A percentile compares a stretch with the other conserved stretches of the same genome.
Conservation (phyloP, 2,329 filamentous ascomycete genomes). For the Periconia macrospinosa region DNA sequence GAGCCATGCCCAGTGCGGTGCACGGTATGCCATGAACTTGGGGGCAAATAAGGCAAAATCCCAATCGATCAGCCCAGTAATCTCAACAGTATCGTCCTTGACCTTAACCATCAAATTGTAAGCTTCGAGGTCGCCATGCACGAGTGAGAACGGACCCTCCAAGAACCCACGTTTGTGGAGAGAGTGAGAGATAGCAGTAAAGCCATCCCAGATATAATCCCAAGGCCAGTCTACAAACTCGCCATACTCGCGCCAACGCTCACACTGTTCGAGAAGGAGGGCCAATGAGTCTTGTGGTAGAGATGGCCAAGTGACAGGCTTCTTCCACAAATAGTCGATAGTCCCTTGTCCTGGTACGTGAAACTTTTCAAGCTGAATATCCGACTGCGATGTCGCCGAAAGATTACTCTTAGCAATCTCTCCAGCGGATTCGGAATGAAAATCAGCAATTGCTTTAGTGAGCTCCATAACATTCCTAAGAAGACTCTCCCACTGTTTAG, state of each 20-base stretch:
- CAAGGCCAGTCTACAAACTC: background rate
- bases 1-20: constrained; percentile 38
- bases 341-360: background rate
- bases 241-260: constrained; percentile 8
- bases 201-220: constrained; percentile 12
- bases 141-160: constrained; percentile 11
- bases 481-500: background rate
- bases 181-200: constrained; percentile 7
- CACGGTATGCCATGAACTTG: constrained; percentile 31
- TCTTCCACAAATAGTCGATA: background rate
- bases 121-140: constrained; percentile 28
- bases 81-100: constrained; percentile 1
- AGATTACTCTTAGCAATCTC: background rate
- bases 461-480: background rate
- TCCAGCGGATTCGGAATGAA: background rate
- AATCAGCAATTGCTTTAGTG: background rate
- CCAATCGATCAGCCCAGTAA: constrained; percentile 39
- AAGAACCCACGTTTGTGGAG: constrained; percentile 15
- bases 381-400: background rate
- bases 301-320: background rate
- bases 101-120: constrained; percentile 34
- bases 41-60: constrained; percentile 37
- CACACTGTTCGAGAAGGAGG: constrained; percentile 8
- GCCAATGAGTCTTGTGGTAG: background rate
- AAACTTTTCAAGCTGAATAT: constrained; percentile 3